Evolutionary conservation across 805 yeast genomes (phyloP).

Genomic region (Priceomyces castillae): DNA sequence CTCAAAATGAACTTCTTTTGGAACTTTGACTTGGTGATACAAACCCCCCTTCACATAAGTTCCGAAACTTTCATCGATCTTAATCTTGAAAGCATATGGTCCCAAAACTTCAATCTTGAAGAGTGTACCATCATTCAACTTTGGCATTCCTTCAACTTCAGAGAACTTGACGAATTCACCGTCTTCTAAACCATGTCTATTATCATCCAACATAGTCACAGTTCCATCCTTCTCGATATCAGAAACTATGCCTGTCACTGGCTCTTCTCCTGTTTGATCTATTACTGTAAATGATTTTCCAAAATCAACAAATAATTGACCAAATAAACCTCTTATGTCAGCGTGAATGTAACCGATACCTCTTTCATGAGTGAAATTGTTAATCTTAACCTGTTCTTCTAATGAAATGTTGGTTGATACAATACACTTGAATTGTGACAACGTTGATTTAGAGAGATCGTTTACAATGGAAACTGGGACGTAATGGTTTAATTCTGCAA

Average conservation of each 20-base stretch:
- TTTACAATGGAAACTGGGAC: constrained; percentile 76
- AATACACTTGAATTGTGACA: constrained; percentile 67
- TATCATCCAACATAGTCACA: constrained; percentile 90
- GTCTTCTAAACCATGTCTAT: constrained; percentile 90
- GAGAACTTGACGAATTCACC: constrained; percentile 85
- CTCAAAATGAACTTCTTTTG: constrained; percentile 60
- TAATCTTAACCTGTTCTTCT: constrained; percentile 72
- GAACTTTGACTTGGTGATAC: constrained; percentile 90
- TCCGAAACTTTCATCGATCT: constrained; percentile 55
- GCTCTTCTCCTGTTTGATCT: constrained; percentile 93
- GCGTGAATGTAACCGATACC: constrained; percentile 79
- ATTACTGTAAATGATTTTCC: constrained; percentile 77
- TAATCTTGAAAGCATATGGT: constrained; percentile 87
- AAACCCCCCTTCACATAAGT: constrained; percentile 79
- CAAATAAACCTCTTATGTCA: constrained; percentile 85
- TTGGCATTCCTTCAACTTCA: constrained; percentile 79
- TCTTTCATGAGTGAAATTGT: constrained; percentile 68
- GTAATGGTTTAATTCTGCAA: constrained; percentile 83
- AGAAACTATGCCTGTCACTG: constrained; percentile 79
- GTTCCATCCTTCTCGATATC: constrained; percentile 86
- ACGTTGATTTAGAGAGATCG: constrained; percentile 51
- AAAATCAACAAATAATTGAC: constrained; percentile 84
- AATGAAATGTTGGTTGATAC: constrained; percentile 78
- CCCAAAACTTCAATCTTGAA: constrained; percentile 83
- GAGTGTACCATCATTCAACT: constrained; percentile 69